Evolutionary conservation across 2,329 filamentous ascomycete genomes (phyloP).

Genomic region (Cladophialophora psammophila): DNA sequence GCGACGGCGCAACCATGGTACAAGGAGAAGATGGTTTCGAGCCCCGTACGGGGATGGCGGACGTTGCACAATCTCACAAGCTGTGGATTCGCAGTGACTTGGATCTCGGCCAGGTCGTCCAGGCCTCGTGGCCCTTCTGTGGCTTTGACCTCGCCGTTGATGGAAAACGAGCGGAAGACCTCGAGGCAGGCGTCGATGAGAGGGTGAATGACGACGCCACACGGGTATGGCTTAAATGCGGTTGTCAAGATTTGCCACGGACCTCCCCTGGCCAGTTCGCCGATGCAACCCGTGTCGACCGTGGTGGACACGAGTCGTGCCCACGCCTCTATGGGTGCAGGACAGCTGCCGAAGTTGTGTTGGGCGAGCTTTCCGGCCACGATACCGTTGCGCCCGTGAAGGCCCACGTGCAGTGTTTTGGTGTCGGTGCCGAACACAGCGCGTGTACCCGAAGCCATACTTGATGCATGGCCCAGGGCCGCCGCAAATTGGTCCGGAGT

Average conservation of each 20-base stretch:
- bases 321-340: constrained; percentile 58
- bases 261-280: not conserved
- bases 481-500: constrained; percentile 52
- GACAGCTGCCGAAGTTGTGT: constrained; percentile 58
- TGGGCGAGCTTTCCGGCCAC: constrained; percentile 55
- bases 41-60: constrained; percentile 55
- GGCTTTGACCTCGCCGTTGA: not conserved
- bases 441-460: constrained; percentile 61
- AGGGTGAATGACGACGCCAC: constrained; percentile 64
- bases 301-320: constrained; percentile 59
- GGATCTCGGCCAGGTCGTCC: constrained; percentile 42
- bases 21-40: constrained; percentile 64
- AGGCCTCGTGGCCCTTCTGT: not conserved
- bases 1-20: constrained; percentile 61
- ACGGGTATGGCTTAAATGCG: constrained; percentile 64
- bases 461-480: constrained; percentile 61
- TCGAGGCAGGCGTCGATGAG: constrained; percentile 61
- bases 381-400: constrained; percentile 61
- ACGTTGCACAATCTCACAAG: constrained; percentile 63
- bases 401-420: constrained; percentile 62
- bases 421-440: constrained; percentile 64
- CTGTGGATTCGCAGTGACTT: constrained; percentile 57
- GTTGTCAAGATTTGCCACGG: constrained; percentile 61
- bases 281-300: constrained; percentile 34
- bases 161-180: constrained; percentile 52